These are phyloP conservation scores for Leishmania major DNA, from an alignment of 208 protist species.

Conservation along the genomic window DNA sequence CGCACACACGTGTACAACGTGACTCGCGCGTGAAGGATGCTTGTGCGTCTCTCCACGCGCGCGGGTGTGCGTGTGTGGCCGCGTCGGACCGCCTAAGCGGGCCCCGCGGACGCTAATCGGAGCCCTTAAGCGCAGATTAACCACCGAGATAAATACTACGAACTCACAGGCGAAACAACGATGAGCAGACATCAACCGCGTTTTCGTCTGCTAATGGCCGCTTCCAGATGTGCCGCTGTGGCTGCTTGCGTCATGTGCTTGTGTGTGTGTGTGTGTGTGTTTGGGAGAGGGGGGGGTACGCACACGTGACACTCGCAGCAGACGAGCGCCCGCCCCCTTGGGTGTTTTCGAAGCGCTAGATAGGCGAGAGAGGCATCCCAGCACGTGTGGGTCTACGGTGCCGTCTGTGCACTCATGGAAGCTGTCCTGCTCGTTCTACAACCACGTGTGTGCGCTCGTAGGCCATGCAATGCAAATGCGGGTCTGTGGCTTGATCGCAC, in stretches of 20 bases:
- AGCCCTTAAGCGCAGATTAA: not conserved
- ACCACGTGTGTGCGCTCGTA: not conserved
- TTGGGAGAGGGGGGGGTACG: not conserved
- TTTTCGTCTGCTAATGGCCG: too few relatives aligned
- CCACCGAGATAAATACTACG: too few relatives aligned
- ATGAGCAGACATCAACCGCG: too few relatives aligned
- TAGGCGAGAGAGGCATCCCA: not conserved
- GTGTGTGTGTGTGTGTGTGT: not conserved
- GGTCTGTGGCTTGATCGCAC: not conserved
- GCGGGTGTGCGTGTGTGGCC: not conserved
- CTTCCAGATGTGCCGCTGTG: not conserved
- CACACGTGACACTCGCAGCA: not conserved
- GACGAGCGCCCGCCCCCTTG: not conserved
- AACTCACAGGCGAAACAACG: too few relatives aligned
- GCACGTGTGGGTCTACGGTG: not conserved
- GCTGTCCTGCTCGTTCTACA: not conserved
- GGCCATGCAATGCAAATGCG: not conserved
- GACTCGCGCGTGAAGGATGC: not conserved
- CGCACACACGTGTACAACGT: not conserved
- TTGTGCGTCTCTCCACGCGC: not conserved
- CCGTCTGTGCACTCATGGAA: not conserved
- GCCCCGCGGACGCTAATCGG: not conserved
- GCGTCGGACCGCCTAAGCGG: not conserved
- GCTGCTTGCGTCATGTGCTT: not conserved
- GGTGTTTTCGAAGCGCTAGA: not conserved